These are phyloP conservation scores for Pseudophaeomoniella oleicola DNA, from an alignment of 2,329 filamentous ascomycete genomes.

Conservation along the genomic window DNA sequence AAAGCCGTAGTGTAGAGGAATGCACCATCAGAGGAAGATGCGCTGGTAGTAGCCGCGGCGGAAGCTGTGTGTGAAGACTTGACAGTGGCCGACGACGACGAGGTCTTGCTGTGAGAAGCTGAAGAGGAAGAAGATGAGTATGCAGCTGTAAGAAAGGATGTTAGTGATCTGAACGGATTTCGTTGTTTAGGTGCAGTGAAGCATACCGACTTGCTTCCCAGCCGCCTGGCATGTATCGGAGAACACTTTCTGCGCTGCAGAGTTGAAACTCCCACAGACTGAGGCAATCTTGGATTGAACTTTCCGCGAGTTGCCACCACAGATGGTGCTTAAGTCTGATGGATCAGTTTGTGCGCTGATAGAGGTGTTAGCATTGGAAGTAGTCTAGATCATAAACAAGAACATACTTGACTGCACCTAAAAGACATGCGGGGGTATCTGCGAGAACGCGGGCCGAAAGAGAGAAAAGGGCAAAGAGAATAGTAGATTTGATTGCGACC, in stretches of 20 bases:
- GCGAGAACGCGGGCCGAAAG: conserved; percentile 26
- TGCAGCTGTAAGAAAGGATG: not conserved
- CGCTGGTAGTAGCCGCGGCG: conserved; percentile 17
- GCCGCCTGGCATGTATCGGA: conserved; percentile 21
- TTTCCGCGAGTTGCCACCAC: conserved; percentile 19
- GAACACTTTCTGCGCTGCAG: conserved; percentile 23
- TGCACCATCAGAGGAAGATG: conserved; percentile 9
- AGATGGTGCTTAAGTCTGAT: conserved; percentile 23
- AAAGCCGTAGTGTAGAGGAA: conserved; percentile 12
- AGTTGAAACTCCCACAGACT: conserved; percentile 17
- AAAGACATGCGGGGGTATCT: conserved; percentile 35
- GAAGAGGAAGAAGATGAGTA: conserved; percentile 4
- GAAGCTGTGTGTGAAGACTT: conserved; percentile 11
- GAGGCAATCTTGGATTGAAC: conserved; percentile 22
- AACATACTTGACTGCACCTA: conserved; percentile 35
- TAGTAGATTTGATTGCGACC: conserved; percentile 27
- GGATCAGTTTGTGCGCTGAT: conserved; percentile 21
- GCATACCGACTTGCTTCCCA: conserved; percentile 27
- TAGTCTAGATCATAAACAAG: not conserved
- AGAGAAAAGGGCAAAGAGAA: conserved; percentile 29
- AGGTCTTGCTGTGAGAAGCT: conserved; percentile 7
- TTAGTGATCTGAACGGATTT: not conserved
- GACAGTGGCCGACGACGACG: conserved; percentile 3
- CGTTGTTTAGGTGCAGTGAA: conserved; percentile 5
- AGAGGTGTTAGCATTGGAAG: conserved; percentile 9